These are phyloP conservation scores for Coemansia sp. DNA, from an alignment of 192 early-diverging fungal genomes.

Conservation along the genomic window DNA sequence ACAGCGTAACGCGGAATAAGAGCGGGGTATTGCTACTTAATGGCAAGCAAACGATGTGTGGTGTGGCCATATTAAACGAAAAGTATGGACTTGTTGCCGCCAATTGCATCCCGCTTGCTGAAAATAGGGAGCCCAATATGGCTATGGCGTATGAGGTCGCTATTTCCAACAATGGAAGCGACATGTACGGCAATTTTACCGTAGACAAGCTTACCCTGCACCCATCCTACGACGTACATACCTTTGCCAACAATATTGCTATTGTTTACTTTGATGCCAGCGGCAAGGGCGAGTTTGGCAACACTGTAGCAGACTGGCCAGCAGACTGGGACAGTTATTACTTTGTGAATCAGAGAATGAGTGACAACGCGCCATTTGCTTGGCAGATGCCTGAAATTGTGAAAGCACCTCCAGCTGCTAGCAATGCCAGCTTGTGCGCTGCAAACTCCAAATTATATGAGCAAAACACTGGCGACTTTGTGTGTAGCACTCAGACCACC, in stretches of 20 bases:
- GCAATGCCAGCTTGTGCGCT: conserved; percentile 1
- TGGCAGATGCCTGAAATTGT: conserved; percentile 6
- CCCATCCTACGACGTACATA: conserved; percentile 15
- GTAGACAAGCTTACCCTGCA: conserved; percentile 8
- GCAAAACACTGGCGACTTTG: conserved; percentile 9
- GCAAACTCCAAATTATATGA: too few relatives aligned
- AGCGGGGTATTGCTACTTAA: neutral
- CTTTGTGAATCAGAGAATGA: conserved; percentile 14
- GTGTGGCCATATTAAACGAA: conserved; percentile 12
- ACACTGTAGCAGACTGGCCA: conserved; percentile 10
- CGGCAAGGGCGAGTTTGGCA: neutral
- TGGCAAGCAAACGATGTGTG: conserved; percentile 8
- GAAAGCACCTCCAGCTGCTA: neutral
- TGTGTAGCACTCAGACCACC: conserved; percentile 13
- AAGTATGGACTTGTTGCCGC: conserved; percentile 29
- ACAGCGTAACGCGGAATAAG: neutral
- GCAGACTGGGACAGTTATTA: conserved; percentile 12
- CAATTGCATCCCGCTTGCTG: conserved; percentile 12
- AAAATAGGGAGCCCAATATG: neutral
- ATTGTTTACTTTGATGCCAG: conserved; percentile 10
- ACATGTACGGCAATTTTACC: neutral
- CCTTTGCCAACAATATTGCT: conserved; percentile 37
- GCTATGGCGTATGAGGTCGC: conserved; percentile 2
- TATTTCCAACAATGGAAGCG: neutral
- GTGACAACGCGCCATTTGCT: neutral